phyloP scores from a whole-genome alignment of 257 asterid species.

The Marsdenia floribunda region DNA sequence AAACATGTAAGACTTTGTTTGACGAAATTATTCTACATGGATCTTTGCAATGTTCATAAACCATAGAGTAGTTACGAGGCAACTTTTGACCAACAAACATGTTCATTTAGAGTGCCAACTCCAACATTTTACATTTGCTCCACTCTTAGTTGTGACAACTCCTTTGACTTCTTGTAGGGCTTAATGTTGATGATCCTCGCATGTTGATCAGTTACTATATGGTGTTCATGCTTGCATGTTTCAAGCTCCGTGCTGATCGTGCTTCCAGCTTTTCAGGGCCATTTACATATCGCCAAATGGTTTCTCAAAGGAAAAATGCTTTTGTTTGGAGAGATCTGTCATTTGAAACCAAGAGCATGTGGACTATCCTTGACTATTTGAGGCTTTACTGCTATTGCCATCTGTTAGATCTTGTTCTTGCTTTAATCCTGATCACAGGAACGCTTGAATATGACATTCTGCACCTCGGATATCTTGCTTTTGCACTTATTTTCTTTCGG shows the following conservation, averaged over 20 bases:
- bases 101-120: background rate
- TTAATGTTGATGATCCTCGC: conserved; percentile 92
- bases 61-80: background rate
- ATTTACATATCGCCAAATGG: conserved; percentile 68
- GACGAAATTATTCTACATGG: background rate
- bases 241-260: conserved; percentile 86
- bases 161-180: conserved; percentile 48
- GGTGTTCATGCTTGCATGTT: conserved; percentile 88
- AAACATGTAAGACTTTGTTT: background rate
- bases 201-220: conserved; percentile 72
- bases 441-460: conserved; percentile 92
- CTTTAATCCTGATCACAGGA: conserved; percentile 85
- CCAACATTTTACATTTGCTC: background rate
- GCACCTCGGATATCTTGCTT: conserved; percentile 94
- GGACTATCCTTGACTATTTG: conserved; percentile 94
- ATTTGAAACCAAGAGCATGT: conserved; percentile 96
- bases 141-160: conserved; percentile 2
- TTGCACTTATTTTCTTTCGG: conserved; percentile 93
- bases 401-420: conserved; percentile 92
- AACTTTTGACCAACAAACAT: background rate
- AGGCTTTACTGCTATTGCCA: conserved; percentile 99
- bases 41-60: background rate
- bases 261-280: conserved; percentile 71
- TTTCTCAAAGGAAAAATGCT: conserved; percentile 81
- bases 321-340: conserved; percentile 95